Evolutionary conservation across 1,139 yeast genomes (phyloP), one percentile per base, ranked within the genome.

Genomic region (Taphrina flavorubra): DNA sequence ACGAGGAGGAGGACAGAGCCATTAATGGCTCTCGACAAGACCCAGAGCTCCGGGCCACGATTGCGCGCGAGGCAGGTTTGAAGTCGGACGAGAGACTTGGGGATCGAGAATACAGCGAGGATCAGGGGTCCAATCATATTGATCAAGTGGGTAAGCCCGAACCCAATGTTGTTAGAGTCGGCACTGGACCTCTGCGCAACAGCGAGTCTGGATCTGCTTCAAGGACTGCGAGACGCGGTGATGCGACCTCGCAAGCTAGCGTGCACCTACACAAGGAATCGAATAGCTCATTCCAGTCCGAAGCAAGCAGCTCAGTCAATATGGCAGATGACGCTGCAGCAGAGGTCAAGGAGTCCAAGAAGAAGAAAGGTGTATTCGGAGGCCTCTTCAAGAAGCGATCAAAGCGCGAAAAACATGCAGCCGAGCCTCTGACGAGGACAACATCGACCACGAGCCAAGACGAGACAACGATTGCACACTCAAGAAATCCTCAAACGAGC

Each of bases 301-400:
- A 47, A n/a, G 31, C 55, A 8, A 20, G 39, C 36, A 57, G 61
- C 36, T 59, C 63, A 7, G 20, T 46, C 6, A 18, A 25, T 11
- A 39, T 57, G 1, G 31, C 51, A 36, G 56, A 20, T 18, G 65
- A 59, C n/a, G 55, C 40, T 13, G 31, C 31, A 25, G 31, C 31
- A 25, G 64, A 44, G 10, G 44, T 25, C 13, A 59, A 46, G 39
- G 51, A 56, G 18, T 46, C 58, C 20, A 58, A 65, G 58, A 58
- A 65, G 55, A 65, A 65, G 51, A 65, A 65, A 58, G 55, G 47
- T 20, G 68, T 65, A 34, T 65, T 65, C 53, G 51, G 68, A 7
- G 58, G 68, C 16, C 58, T 65, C 3, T 65, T 65, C 63, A 65
- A 57, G 58, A 65, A 65, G 51, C 37, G 53, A 44, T 34, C 61